A percentile compares a stretch with the other conserved stretches of the same genome.
Conservation (phyloP, 768 basidiomycete genomes). For the Trametes gibbosa region DNA sequence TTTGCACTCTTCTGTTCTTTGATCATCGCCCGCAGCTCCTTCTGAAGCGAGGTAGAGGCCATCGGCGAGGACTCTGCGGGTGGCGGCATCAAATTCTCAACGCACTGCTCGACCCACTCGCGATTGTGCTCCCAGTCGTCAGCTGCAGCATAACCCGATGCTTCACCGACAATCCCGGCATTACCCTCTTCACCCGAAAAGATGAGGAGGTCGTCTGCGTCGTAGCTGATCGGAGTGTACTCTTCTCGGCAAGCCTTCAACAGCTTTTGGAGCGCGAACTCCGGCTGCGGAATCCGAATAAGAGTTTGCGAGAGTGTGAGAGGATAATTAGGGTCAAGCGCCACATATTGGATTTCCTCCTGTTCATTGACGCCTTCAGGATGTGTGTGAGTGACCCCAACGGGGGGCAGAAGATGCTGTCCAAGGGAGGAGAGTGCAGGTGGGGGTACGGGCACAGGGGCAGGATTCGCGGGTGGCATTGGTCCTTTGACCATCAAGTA, state of each 20-base stretch:
- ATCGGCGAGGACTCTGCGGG: conserved; percentile 53
- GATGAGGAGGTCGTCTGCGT: conserved; percentile 48
- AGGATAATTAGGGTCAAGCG: conserved; percentile 47
- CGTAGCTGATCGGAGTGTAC: conserved; percentile 42
- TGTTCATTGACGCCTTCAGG: background rate
- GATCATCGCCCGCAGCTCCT: conserved; percentile 61
- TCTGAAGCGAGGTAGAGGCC: conserved; percentile 56
- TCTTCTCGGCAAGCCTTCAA: conserved; percentile 41
- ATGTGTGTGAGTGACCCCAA: background rate
- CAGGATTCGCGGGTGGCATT: background rate
- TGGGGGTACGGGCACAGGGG: conserved; percentile 1
- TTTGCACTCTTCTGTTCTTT: conserved; percentile 52
- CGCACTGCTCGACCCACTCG: conserved; percentile 43
- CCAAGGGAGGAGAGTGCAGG: background rate
- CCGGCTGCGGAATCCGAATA: conserved; percentile 57
- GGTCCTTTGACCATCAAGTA: conserved; percentile 56
- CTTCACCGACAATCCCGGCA: background rate
- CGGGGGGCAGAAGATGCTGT: background rate
- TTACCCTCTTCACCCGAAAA: conserved; percentile 30
- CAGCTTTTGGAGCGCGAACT: conserved; percentile 50
- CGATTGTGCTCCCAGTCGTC: conserved; percentile 57
- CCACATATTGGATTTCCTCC: conserved; percentile 38
- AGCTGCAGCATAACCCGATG: background rate
- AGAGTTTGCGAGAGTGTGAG: conserved; percentile 33
- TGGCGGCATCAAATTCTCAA: conserved; percentile 55